Evolutionary conservation across 169 alveolate species (phyloP), one percentile per base, ranked within the genome.

Genomic region (Babesia ovata): DNA sequence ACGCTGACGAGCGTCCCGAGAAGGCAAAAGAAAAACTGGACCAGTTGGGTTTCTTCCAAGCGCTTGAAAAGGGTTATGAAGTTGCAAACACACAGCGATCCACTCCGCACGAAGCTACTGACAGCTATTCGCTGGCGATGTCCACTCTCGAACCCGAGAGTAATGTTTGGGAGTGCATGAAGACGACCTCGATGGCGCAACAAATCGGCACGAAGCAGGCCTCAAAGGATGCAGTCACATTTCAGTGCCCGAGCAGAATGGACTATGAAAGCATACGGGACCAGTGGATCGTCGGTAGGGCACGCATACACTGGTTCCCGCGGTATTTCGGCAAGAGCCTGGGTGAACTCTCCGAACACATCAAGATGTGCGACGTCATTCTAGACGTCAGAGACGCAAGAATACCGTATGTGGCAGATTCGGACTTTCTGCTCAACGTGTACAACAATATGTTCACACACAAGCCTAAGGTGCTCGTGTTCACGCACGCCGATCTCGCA

Each of bases 311-410:
- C 26, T 79, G 94, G 94, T 89, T 89, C 48, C 94, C 94, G 2
- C 70, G 87, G 39, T 85, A 86, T 53, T 70, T 89, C 72, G 85
- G 87, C 58, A 82, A 79, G 50, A 69, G 83, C 29, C 75, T 89
- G 54, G 63, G 73, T 3, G 84, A 86, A 44, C 70, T 89, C 26
- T 73, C 90, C 4, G 92, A 89, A 24, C 81, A 83, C 42, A 75
- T 89, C 26, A 86, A 83, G 70, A 58, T 66, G 54, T 63, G 88
- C 67, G 94, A 89, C 63, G 66, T 89, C 4, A 86, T 89, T 21
- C 82, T 89, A 12, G 94, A 89, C 54, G 94, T 89, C 0, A 42
- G 94, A 46, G 91, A 89, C 69, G 92, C 91, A 22, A 69, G 91
- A 42, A 59, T 89, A 33, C 94, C 94, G 0, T 89, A 66, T 72